Evolutionary conservation across 2,329 filamentous ascomycete genomes (phyloP).

Genomic region (Rhexocercosporidium sp.): DNA sequence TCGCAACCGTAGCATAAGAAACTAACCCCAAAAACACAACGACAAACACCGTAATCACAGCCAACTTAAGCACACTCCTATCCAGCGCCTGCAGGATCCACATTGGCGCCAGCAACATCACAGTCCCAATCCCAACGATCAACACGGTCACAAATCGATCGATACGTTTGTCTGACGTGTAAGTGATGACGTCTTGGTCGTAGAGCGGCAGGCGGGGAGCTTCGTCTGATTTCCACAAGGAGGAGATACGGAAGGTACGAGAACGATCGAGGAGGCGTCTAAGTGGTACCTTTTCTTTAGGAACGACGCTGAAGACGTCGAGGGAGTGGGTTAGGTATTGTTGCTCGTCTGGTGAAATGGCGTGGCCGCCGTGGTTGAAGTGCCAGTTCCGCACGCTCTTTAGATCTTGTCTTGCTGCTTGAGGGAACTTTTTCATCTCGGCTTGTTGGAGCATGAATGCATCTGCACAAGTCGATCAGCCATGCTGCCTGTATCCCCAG

Average conservation of each 20-base stretch:
- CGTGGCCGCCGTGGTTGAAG: constrained; percentile 19
- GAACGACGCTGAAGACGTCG: constrained; percentile 36
- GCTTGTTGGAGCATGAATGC: constrained; percentile 38
- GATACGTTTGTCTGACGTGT: constrained; percentile 27
- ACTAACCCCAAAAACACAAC: constrained; percentile 28
- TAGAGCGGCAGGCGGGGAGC: constrained; percentile 21
- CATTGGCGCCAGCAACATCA: constrained; percentile 43
- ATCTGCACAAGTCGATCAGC: constrained; percentile 31
- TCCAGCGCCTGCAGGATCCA: constrained; percentile 41
- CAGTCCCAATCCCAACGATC: constrained; percentile 36
- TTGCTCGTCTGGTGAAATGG: constrained; percentile 28
- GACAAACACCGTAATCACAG: constrained; percentile 43
- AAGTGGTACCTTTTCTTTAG: constrained; percentile 27
- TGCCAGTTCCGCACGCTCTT: constrained; percentile 29
- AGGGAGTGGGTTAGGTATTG: constrained; percentile 21
- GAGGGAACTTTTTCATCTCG: constrained; percentile 24
- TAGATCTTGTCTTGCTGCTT: constrained; percentile 33
- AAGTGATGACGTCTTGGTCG: constrained; percentile 19
- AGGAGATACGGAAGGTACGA: constrained; percentile 16
- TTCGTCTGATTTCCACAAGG: constrained; percentile 2
- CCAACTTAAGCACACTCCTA: constrained; percentile 34
- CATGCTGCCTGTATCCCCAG: too few relatives aligned
- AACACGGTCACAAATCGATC: constrained; percentile 35
- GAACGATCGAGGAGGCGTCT: constrained; percentile 30
- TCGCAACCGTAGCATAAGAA: constrained; percentile 25